Evolutionary conservation across 306 rosid species (phyloP), one percentile per base, ranked within the genome.

Genomic region (Fagus sylvatica): DNA sequence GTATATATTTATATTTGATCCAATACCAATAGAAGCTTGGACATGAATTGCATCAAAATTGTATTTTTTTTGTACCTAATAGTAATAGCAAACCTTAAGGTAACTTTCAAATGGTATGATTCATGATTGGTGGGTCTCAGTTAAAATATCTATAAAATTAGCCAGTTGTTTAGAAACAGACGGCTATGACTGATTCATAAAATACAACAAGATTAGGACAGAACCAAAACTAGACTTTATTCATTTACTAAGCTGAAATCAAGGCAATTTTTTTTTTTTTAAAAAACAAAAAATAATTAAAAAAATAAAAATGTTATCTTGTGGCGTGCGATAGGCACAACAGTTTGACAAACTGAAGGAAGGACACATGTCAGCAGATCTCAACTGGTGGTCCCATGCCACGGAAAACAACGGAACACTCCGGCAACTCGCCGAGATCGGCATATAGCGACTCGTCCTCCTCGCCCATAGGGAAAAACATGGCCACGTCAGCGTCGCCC

Each of bases 401-500:
- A 4, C 72, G 89, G 82, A 93, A 91, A 41, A 93, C 97, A 0
- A 85, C 32, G 0, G 95, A 87, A 72, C 93, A 91, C 84, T 93
- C 99, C 68, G 99, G 99, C 74, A 95, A 69, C 87, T 95, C 99
- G 0, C 90, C 99, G 4, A 95, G 93, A 67, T 95, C 99, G 3
- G 98, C 99, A 41, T 87, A 95, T 0, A 95, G 86, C 15, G 87
- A 86, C 71, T 91, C 99, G 48, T 95, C 99, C 84, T 95, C 98
- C 62, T 88, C 98, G 40, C 88, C 68, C 99, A 95, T 89, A 0
- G 98, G 98, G 71, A 95, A 46, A 30, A 90, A 59, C 82, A 86
- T 71, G 3, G 81, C 90, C 82, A 79, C 74, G 75, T 85, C 89
- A 43, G 51, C 78, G 1, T 75, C 79, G 42, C 42, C 82, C 15